Percentiles rank a stretch among this genome's conserved stretches.
These are phyloP conservation scores for Rhizomucor pusillus DNA, from an alignment of 371 early-diverging fungal species.

Conservation along the genomic window DNA sequence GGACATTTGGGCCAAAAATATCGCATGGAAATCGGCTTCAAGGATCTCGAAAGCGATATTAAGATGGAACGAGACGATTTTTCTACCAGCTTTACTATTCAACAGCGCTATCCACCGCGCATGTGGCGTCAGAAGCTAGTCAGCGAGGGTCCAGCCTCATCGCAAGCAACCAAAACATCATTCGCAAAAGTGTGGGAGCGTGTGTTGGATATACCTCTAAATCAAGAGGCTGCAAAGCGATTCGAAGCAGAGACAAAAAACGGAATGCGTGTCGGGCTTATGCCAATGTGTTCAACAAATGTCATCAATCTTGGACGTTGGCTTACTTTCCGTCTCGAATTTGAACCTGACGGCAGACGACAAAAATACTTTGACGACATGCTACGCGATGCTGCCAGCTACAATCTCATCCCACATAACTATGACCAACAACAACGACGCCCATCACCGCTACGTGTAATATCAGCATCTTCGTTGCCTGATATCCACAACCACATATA, in stretches of 20 bases:
- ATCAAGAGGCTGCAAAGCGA: background rate
- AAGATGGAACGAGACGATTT: constrained; percentile 18
- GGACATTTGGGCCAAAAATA: constrained; percentile 20
- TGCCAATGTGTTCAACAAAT: constrained; percentile 13
- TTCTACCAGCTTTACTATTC: constrained; percentile 23
- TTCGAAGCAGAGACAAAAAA: background rate
- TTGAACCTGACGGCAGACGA: constrained; percentile 6
- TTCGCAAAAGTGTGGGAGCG: constrained; percentile 24
- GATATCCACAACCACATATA: constrained; percentile 17
- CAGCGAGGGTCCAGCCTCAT: constrained; percentile 1
- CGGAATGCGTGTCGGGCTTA: constrained; percentile 7
- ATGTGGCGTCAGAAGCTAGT: constrained; percentile 20
- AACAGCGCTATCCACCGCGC: constrained; percentile 25
- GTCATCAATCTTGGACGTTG: constrained; percentile 31
- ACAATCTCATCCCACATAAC: constrained; percentile 37
- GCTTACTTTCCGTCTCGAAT: constrained; percentile 32
- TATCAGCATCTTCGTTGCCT: constrained; percentile 6
- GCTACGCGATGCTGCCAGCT: constrained; percentile 33
- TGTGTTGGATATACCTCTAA: constrained; percentile 24
- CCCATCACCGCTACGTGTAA: background rate
- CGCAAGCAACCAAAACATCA: background rate
- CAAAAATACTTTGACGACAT: constrained; percentile 15
- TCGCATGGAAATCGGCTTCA: constrained; percentile 29
- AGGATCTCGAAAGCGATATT: constrained; percentile 23
- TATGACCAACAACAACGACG: background rate